Base-by-base conservation (phyloP, 2,329 filamentous ascomycete genomes). In the Neopestalotiopsis clavispora region DNA sequence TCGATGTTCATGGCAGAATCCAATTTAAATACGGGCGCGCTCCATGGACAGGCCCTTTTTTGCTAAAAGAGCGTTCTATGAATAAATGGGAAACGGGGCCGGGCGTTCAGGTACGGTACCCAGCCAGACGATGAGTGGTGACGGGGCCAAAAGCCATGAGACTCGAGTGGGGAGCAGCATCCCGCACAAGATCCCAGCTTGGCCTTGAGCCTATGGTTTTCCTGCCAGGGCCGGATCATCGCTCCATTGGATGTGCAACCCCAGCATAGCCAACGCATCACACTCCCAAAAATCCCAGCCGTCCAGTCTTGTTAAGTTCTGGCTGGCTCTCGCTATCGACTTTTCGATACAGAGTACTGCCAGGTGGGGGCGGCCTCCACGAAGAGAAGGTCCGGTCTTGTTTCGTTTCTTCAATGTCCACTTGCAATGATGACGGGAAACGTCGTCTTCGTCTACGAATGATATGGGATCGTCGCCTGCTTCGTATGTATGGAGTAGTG, bases 191-290 rank as follows among this genome's bases (percentile, higher is more conserved):
- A 30, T n/a, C 30, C 30, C 65, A 68, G 65, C 68, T 60, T 67
- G 65, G 59, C 40, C 45, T 59, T 69, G 68, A 69, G 62, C 66
- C 61, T 66, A 59, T 66, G 45, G 57, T 56, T 58, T 65, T 60
- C 45, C 45, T 63, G 66, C 49, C 62, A 67, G 67, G 64, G 58
- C 59, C 66, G 63, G 32, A 17, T 58, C 49, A 20, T 57, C 30
- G 52, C 40, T 32, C 34, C 57, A 67, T 67, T 67, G 66, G 66
- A 28, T 63, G 58, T 28, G 20, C 57, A 56, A 45, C 42, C 66
- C 66, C 66, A 57, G 59, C 58, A 63, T 4, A 30, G 67, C 45
- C 67, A 68, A 68, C 67, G 68, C 68, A 63, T 69, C 68, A 63
- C 45, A 28, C 57, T 63, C 66, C 66, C 20, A 28, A 38, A 28